These are phyloP conservation scores for Pythium pyrilobum DNA, from an alignment of 352 stramenopile genomes.

Conservation along the genomic window DNA sequence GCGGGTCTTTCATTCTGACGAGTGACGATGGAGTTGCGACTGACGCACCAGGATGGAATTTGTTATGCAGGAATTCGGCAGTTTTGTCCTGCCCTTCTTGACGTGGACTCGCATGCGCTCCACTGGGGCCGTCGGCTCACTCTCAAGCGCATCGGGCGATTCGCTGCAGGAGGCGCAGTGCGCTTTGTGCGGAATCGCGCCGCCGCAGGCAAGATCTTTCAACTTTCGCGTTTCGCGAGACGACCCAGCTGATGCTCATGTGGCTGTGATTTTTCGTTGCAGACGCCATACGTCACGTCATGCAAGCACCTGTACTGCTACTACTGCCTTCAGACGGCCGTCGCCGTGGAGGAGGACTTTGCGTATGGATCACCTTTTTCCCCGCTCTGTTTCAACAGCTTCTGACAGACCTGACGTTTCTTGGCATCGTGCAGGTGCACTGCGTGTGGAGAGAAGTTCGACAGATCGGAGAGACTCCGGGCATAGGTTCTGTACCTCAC, in stretches of 20 bases:
- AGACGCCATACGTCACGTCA: conserved; percentile 86
- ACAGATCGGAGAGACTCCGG: conserved; percentile 52
- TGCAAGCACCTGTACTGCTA: conserved; percentile 87
- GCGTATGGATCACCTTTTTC: conserved; percentile 27
- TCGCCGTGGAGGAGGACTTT: conserved; percentile 66
- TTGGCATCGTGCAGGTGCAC: conserved; percentile 34
- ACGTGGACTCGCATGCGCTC: conserved; percentile 50
- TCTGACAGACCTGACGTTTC: neutral
- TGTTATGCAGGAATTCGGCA: conserved; percentile 62
- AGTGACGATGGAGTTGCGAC: neutral
- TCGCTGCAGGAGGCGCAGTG: conserved; percentile 31
- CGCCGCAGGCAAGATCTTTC: conserved; percentile 31
- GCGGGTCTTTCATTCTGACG: neutral
- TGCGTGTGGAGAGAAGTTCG: conserved; percentile 57
- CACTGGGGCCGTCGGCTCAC: neutral
- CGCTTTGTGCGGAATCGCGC: conserved; percentile 53
- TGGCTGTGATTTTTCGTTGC: neutral
- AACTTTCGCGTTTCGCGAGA: no score
- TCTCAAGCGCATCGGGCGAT: conserved; percentile 5
- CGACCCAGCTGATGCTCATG: no score
- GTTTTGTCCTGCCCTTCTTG: conserved; percentile 65
- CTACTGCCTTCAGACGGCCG: conserved; percentile 77
- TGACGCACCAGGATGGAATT: neutral
- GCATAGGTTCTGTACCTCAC: conserved; percentile 9
- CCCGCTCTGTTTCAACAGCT: neutral